Base-by-base conservation (phyloP, 1,284 basidiomycete species). In the Sanghuangporus sanghuang region DNA sequence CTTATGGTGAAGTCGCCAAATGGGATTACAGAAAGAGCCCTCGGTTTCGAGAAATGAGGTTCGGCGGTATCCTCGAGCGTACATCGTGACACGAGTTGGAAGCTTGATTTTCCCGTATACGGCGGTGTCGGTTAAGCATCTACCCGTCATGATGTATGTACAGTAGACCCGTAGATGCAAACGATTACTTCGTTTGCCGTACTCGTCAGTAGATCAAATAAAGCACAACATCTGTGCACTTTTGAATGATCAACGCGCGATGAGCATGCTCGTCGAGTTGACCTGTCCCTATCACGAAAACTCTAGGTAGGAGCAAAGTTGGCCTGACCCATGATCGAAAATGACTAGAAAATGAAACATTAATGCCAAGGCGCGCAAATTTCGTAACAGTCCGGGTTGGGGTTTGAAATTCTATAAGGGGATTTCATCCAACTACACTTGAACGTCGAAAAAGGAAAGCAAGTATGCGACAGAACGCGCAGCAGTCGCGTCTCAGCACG, bases 1-100 rank as follows among this genome's bases (percentile, higher is more conserved):
- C 55, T 38, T 35, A 23, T 48, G 42, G 27, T 56, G 21, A 57
- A 35, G 8, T 53, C 38, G 46, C 55, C 61, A 57, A 49, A 63
- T 63, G 61, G 61, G 56, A 46, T 18, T 46, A 42, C 55, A 14
- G 11, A 49, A 39, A 53, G 5, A 27, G n/a, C 32, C 44, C 48
- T 59, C 44, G 39, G 57, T 32, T n/a, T 54, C 53, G 27, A 14
- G 57, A 59, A 50, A 59, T 14, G 40, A 46, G 42, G 23, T 36
- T 48, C 57, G 57, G 46, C 57, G 42, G 44, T 59, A 48, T n/a
- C 44, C 16, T 46, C 6, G 44, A 32, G 27, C 27, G 21, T 59
- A 21, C 44, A 18, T 36, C 44, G 42, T 50, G 36, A 35, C 44
- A 48, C 27, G 23, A 8, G 57, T 35, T 50, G 27, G 14, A 54